These are phyloP conservation scores for Diaporthe capsici DNA, from an alignment of 2,329 filamentous ascomycete genomes.

Conservation along the genomic window DNA sequence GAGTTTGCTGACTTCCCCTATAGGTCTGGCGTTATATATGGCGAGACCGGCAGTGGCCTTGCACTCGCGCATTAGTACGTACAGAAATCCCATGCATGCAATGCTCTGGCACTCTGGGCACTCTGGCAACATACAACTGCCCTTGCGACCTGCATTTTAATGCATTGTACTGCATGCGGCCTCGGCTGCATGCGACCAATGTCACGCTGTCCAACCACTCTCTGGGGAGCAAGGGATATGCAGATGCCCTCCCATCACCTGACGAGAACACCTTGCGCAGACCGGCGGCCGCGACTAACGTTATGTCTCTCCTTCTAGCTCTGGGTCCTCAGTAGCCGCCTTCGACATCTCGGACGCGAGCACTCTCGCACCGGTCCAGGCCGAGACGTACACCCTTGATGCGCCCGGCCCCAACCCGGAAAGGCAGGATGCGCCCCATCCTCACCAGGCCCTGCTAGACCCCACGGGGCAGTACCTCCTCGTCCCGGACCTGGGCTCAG, in stretches of 20 bases:
- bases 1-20: not conserved
- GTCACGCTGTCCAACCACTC: conserved; percentile 3
- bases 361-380: conserved; percentile 54
- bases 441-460: conserved; percentile 76
- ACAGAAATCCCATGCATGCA: conserved; percentile 39
- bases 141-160: not conserved
- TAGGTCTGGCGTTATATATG: conserved; percentile 57
- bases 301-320: conserved; percentile 47
- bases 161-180: conserved; percentile 8
- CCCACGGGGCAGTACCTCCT: conserved; percentile 75
- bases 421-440: conserved; percentile 72
- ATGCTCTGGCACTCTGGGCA: conserved; percentile 5
- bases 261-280: not conserved
- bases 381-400: conserved; percentile 56
- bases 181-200: conserved; percentile 19
- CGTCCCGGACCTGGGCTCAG: conserved; percentile 76
- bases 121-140: conserved; percentile 2
- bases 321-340: conserved; percentile 58
- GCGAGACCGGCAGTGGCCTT: conserved; percentile 55
- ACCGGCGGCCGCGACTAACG: not conserved
- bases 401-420: conserved; percentile 55
- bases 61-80: conserved; percentile 63
- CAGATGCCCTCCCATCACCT: conserved; percentile 23
- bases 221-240: not conserved
- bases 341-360: conserved; percentile 59